Conservation (phyloP, 192 early-diverging fungal species). For the Coemansia biformis region DNA sequence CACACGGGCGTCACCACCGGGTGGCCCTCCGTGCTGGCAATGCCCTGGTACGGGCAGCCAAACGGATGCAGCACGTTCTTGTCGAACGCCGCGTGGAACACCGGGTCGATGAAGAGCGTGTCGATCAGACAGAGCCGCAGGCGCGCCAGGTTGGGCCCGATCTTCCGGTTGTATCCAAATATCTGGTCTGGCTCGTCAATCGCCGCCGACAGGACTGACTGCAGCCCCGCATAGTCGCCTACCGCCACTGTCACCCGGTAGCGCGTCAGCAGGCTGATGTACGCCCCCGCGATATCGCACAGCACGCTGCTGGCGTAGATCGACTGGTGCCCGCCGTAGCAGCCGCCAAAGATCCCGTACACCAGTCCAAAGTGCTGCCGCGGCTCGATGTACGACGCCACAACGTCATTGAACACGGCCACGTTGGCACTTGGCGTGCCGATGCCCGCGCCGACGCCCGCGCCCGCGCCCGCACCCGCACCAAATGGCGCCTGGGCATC, state of each 20-base stretch:
- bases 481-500: no score
- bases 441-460: neutral
- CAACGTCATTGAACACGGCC: constrained; percentile 42
- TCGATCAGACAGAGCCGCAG: constrained; percentile 63
- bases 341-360: constrained; percentile 58
- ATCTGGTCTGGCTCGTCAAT: constrained; percentile 54
- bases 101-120: constrained; percentile 56
- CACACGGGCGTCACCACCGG: constrained; percentile 61
- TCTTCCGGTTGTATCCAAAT: constrained; percentile 53
- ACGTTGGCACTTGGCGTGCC: constrained; percentile 23
- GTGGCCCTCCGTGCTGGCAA: constrained; percentile 29
- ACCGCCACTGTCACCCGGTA: constrained; percentile 65
- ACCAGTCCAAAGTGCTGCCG: constrained; percentile 77
- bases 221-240: constrained; percentile 65
- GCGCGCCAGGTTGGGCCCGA: constrained; percentile 53
- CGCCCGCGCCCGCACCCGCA: no score
- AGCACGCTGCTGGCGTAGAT: constrained; percentile 60
- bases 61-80: constrained; percentile 44
- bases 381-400: constrained; percentile 71
- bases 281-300: constrained; percentile 62
- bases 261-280: constrained; percentile 62
- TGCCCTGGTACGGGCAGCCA: constrained; percentile 46
- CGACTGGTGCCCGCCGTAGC: constrained; percentile 67
- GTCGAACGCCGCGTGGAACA: constrained; percentile 52
- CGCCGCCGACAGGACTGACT: constrained; percentile 54